Evolutionary conservation across 192 early-diverging fungal species (phyloP).

Genomic region (Phlyctochytrium arcticum): DNA sequence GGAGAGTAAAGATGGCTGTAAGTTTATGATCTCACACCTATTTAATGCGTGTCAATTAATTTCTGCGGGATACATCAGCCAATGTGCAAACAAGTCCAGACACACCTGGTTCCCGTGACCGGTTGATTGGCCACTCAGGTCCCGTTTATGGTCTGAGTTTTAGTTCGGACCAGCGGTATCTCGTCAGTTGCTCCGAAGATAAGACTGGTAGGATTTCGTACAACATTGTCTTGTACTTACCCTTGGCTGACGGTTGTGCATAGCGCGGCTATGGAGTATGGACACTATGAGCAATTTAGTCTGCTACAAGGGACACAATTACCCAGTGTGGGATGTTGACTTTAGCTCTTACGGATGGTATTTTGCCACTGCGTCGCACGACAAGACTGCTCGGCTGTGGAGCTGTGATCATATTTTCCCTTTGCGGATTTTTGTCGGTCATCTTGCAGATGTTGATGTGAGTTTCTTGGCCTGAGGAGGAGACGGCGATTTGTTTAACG

Average conservation of each 20-base stretch:
- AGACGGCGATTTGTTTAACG: neutral
- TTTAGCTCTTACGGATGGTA: constrained; percentile 90
- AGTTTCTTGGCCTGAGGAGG: constrained; percentile 32
- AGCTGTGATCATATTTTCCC: constrained; percentile 95
- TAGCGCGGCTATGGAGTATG: constrained; percentile 94
- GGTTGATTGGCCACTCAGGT: constrained; percentile 86
- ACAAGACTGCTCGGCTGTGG: constrained; percentile 94
- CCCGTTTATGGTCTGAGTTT: constrained; percentile 85
- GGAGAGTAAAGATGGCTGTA: neutral
- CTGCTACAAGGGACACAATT: constrained; percentile 93
- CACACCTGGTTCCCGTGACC: too few relatives aligned
- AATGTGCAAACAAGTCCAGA: too few relatives aligned
- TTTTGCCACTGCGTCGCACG: constrained; percentile 95
- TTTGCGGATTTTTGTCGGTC: constrained; percentile 95
- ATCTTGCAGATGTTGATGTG: constrained; percentile 95
- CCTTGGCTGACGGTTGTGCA: constrained; percentile 4
- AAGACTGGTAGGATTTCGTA: constrained; percentile 59
- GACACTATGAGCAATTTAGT: constrained; percentile 90
- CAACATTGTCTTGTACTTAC: constrained; percentile 7
- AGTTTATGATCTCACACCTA: too few relatives aligned
- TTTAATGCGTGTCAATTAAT: too few relatives aligned
- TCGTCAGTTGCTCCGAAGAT: constrained; percentile 90
- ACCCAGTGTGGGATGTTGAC: constrained; percentile 94
- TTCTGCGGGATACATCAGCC: neutral
- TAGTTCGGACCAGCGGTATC: constrained; percentile 77